A percentile compares a stretch with the other conserved stretches of the same genome.
Evolutionary conservation across 2,329 filamentous ascomycete genomes (phyloP).

Genomic region (Trichoderma harzianum): DNA sequence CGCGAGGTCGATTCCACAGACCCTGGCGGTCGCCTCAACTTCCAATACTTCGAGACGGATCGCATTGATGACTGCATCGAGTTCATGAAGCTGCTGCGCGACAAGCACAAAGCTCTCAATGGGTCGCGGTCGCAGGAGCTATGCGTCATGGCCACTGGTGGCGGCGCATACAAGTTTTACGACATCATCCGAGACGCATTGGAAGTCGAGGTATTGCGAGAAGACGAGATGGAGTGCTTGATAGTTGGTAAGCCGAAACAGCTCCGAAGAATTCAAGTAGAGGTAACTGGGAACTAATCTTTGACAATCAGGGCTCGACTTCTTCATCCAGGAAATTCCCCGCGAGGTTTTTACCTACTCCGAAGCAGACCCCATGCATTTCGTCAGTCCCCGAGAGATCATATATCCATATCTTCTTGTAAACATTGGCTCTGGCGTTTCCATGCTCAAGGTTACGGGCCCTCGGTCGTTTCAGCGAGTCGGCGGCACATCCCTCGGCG

Average conservation of each 20-base stretch:
- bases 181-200: constrained; percentile 81
- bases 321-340: constrained; percentile 98
- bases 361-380: constrained; percentile 86
- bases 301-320: constrained; percentile 71
- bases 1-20: constrained; percentile 76
- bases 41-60: constrained; percentile 94
- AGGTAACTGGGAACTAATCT: not conserved
- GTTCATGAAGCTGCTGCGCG: constrained; percentile 82
- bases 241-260: constrained; percentile 67
- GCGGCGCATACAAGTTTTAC: constrained; percentile 95
- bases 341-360: constrained; percentile 96
- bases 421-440: constrained; percentile 96
- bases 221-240: constrained; percentile 98
- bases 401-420: constrained; percentile 97
- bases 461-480: constrained; percentile 84
- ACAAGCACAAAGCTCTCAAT: constrained; percentile 74
- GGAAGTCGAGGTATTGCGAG: constrained; percentile 81
- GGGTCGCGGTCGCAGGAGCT: constrained; percentile 68
- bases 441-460: constrained; percentile 94
- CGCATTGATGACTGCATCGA: constrained; percentile 89
- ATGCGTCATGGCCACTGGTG: constrained; percentile 92
- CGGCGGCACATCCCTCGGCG: constrained; percentile 89
- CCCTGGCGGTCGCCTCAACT: constrained; percentile 86
- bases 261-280: not conserved
- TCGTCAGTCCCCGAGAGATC: constrained; percentile 69